Conservation (phyloP, 1,139 yeast genomes). For the Protomyces gravidus region DNA sequence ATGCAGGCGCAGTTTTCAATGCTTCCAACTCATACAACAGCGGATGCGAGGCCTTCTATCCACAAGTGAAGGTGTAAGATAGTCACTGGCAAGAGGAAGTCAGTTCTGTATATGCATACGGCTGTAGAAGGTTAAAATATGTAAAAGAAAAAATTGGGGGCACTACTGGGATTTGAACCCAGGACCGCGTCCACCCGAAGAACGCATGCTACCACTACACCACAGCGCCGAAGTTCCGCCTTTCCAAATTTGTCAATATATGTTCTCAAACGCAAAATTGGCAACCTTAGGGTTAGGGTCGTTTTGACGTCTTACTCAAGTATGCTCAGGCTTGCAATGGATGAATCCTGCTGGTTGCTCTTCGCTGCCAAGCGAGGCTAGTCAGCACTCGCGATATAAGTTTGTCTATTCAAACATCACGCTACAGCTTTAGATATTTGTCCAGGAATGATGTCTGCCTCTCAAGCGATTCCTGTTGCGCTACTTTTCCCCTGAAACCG, state of each 20-base stretch:
- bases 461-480: slow-evolving; percentile 9
- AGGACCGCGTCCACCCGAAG: slow-evolving; percentile 3
- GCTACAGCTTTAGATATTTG: slow-evolving; percentile 8
- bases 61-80: background rate
- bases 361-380: too few relatives aligned
- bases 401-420: too few relatives aligned
- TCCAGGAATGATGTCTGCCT: slow-evolving; percentile 15
- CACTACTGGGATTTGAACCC: slow-evolving; percentile 1
- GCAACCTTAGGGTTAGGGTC: too few relatives aligned
- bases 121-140: background rate
- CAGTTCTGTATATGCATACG: background rate
- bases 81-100: background rate
- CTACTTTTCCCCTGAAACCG: slow-evolving; percentile 18
- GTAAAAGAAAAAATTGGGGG: background rate
- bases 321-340: too few relatives aligned
- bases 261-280: too few relatives aligned
- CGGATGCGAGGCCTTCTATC: background rate
- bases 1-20: background rate
- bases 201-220: slow-evolving; percentile 1
- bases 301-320: too few relatives aligned
- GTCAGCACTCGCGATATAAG: too few relatives aligned
- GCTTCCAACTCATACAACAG: background rate
- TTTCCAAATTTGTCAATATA: too few relatives aligned
- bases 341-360: too few relatives aligned
- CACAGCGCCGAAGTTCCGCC: too few relatives aligned